Conservation (phyloP, 2,329 filamentous ascomycete genomes). For the Tolypocladium guangdongense region DNA sequence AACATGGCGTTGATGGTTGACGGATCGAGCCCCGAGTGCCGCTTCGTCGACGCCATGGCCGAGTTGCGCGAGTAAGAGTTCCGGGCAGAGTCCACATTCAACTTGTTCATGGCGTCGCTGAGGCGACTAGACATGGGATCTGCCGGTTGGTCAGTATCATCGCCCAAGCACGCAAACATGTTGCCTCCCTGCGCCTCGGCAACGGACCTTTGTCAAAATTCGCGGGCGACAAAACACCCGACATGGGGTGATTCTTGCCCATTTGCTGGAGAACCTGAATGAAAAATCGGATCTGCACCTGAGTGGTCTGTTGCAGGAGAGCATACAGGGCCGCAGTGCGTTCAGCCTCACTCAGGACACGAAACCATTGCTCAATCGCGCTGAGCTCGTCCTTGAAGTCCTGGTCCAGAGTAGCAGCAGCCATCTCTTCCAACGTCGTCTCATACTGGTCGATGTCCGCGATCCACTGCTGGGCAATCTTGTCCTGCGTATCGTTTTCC, state of each 20-base stretch:
- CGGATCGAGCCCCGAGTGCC: constrained; percentile 87
- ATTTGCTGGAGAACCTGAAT: constrained; percentile 98
- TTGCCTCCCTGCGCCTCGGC: background rate
- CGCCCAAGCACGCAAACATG: background rate
- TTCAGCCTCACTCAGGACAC: constrained; percentile 92
- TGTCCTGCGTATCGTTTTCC: constrained; percentile 77
- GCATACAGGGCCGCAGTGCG: constrained; percentile 92
- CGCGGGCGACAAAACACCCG: constrained; percentile 83
- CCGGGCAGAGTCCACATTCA: constrained; percentile 76
- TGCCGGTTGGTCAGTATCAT: constrained; percentile 25
- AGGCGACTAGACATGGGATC: constrained; percentile 95
- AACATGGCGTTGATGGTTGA: constrained; percentile 98
- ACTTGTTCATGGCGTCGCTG: constrained; percentile 92
- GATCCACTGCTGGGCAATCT: constrained; percentile 95
- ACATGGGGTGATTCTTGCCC: constrained; percentile 97
- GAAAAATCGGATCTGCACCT: constrained; percentile 98
- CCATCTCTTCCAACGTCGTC: constrained; percentile 98
- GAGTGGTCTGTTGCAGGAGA: constrained; percentile 92
- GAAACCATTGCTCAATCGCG: constrained; percentile 99
- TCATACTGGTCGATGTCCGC: constrained; percentile 98
- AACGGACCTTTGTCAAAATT: constrained; percentile 87
- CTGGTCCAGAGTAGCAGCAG: constrained; percentile 93
- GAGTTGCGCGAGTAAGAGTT: constrained; percentile 78
- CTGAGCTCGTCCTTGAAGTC: constrained; percentile 99
- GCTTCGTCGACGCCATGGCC: constrained; percentile 63